A percentile compares a stretch with the other conserved stretches of the same genome.
phyloP scores from a whole-genome alignment of 2,329 filamentous ascomycete genomes.

The Cladosporium sp. region DNA sequence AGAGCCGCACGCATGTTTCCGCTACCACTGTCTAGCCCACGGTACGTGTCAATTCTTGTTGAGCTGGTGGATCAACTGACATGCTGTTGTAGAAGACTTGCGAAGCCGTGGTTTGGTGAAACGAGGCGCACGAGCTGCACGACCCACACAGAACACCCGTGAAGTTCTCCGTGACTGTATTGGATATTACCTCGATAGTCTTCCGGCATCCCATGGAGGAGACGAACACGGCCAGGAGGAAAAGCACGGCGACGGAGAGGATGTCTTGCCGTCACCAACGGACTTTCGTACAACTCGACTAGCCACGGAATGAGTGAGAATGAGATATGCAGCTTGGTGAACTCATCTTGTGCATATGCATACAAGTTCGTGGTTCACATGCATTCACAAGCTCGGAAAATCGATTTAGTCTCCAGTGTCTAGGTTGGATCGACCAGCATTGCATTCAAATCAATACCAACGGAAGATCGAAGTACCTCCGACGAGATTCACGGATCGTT shows the following conservation, averaged over 20 bases:
- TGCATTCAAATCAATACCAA: neutral
- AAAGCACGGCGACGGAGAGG: neutral
- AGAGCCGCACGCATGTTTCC: slow-evolving; percentile 49
- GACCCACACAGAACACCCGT: neutral
- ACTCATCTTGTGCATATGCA: neutral
- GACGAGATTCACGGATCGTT: neutral
- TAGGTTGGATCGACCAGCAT: neutral
- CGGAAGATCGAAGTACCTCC: neutral
- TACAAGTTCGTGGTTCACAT: neutral
- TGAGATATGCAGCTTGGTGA: neutral
- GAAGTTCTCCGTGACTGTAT: neutral
- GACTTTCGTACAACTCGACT: neutral
- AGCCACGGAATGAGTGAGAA: neutral
- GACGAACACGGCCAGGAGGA: neutral
- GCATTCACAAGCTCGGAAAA: neutral
- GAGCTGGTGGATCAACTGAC: neutral
- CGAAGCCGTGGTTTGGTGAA: neutral
- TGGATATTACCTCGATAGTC: neutral
- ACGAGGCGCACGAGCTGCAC: neutral
- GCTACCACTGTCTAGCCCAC: slow-evolving; percentile 32
- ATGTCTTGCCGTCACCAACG: neutral
- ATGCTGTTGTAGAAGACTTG: neutral
- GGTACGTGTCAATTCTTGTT: slow-evolving; percentile 12
- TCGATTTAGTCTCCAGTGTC: neutral
- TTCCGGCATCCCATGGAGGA: neutral